phyloP scores from a whole-genome alignment of 768 basidiomycete genomes.

The Sistotremastrum suecicum region DNA sequence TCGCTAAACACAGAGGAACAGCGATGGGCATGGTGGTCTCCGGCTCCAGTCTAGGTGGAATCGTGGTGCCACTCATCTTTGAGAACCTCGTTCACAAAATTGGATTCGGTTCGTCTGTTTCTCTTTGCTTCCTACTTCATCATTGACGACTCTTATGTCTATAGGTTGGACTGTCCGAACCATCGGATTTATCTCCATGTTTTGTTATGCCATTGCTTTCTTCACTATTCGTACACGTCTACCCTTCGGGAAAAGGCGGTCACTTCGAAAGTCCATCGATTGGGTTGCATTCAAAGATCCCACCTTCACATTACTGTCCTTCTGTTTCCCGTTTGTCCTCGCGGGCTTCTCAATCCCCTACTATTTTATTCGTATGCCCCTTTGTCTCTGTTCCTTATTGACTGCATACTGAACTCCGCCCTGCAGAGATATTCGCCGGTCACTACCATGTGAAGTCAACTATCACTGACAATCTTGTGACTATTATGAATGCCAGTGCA shows the following conservation, averaged over 20 bases:
- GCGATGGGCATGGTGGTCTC: slow-evolving; percentile 58
- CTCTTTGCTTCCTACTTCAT: too few species aligned
- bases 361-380: slow-evolving; percentile 27
- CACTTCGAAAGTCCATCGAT: slow-evolving; percentile 11
- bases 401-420: slow-evolving; percentile 26
- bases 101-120: too few species aligned
- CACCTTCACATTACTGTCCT: slow-evolving; percentile 33
- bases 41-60: slow-evolving; percentile 45
- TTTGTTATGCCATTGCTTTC: slow-evolving; percentile 32
- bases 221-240: slow-evolving; percentile 28
- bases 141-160: too few species aligned
- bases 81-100: too few species aligned
- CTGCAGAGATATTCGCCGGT: too few species aligned
- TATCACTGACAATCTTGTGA: too few species aligned
- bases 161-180: slow-evolving; percentile 44
- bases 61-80: too few species aligned
- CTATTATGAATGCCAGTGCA: too few species aligned
- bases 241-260: slow-evolving; percentile 8
- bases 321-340: too few species aligned
- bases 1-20: slow-evolving; percentile 49
- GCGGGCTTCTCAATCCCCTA: too few species aligned
- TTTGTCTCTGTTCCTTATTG: slow-evolving; percentile 48
- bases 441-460: too few species aligned
- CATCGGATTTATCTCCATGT: slow-evolving; percentile 34
- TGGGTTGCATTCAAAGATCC: slow-evolving; percentile 26